Percentiles rank a stretch among this genome's conserved stretches.
Conservation (phyloP, 805 yeast species). For the Wickerhamiella australiensis region DNA sequence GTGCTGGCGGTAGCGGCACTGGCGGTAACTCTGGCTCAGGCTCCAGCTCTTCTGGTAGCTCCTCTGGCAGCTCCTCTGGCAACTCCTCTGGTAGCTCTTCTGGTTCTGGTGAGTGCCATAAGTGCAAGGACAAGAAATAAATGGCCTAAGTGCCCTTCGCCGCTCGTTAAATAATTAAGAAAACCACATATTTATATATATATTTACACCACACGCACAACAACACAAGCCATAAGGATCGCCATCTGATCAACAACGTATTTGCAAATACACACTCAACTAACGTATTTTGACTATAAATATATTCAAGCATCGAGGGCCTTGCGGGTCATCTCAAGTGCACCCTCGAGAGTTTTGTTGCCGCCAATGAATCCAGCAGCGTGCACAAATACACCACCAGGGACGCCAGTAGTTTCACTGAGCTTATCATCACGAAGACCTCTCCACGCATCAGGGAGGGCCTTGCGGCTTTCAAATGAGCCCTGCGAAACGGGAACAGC, state of each 20-base stretch:
- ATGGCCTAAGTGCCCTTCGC: neutral
- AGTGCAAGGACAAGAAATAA: neutral
- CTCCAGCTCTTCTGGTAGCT: no score
- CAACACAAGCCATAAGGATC: no score
- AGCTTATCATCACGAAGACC: slow-evolving; percentile 88
- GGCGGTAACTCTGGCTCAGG: neutral
- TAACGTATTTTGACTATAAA: neutral
- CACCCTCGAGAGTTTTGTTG: slow-evolving; percentile 67
- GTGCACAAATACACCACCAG: slow-evolving; percentile 82
- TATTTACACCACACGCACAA: no score
- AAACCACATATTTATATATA: no score
- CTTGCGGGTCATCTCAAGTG: slow-evolving; percentile 52
- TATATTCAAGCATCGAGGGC: slow-evolving; percentile 23
- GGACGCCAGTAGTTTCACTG: slow-evolving; percentile 61
- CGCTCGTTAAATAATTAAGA: neutral
- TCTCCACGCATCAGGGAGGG: slow-evolving; percentile 85
- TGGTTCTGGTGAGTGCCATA: neutral
- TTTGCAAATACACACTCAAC: no score
- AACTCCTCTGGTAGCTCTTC: neutral
- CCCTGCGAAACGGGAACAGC: slow-evolving; percentile 75
- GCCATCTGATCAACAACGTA: no score
- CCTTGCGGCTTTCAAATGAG: slow-evolving; percentile 73
- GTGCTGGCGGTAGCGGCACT: neutral
- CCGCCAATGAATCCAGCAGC: slow-evolving; percentile 98
- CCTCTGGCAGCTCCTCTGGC: slow-evolving; percentile 3